Percentiles rank a stretch among this genome's conserved stretches.
These are phyloP conservation scores for Trichomonascus vanleenenianus DNA, from an alignment of 805 yeast genomes.

Conservation along the genomic window DNA sequence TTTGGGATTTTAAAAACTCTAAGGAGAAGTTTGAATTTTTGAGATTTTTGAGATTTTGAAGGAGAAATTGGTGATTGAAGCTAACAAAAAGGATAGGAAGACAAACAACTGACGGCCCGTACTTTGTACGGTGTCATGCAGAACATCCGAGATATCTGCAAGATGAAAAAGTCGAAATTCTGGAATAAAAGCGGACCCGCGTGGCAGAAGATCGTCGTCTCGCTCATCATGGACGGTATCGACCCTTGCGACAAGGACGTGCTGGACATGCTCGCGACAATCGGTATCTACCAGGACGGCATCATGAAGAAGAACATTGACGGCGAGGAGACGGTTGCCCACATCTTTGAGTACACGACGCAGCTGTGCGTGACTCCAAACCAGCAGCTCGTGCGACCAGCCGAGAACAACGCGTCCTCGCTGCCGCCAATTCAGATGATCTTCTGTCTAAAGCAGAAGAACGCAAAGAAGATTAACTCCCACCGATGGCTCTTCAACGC, in stretches of 20 bases:
- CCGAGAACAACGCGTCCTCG: constrained; percentile 37
- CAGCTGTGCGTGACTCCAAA: constrained; percentile 35
- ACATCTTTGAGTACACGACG: constrained; percentile 60
- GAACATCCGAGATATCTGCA: constrained; percentile 54
- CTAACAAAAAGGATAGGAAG: constrained; percentile 32
- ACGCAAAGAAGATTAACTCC: constrained; percentile 57
- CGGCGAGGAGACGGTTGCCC: constrained; percentile 54
- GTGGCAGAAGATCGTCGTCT: constrained; percentile 63
- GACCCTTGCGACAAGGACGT: constrained; percentile 57
- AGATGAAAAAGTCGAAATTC: constrained; percentile 36
- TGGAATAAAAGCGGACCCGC: constrained; percentile 43
- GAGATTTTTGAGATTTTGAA: too few relatives aligned
- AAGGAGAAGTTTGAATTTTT: too few relatives aligned
- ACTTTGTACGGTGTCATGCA: constrained; percentile 59
- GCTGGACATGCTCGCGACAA: constrained; percentile 54
- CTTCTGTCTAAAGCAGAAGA: constrained; percentile 53
- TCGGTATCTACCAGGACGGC: constrained; percentile 62
- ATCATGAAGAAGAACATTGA: constrained; percentile 53
- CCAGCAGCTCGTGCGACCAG: constrained; percentile 46
- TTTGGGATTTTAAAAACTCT: too few relatives aligned
- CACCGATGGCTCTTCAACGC: constrained; percentile 69
- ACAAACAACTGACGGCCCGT: constrained; percentile 51
- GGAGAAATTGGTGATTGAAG: background rate
- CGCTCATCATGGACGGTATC: constrained; percentile 57
- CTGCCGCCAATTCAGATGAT: constrained; percentile 57